Conservation (phyloP, 176 grass and related monocot species). For the Tillandsia fasciculata region DNA sequence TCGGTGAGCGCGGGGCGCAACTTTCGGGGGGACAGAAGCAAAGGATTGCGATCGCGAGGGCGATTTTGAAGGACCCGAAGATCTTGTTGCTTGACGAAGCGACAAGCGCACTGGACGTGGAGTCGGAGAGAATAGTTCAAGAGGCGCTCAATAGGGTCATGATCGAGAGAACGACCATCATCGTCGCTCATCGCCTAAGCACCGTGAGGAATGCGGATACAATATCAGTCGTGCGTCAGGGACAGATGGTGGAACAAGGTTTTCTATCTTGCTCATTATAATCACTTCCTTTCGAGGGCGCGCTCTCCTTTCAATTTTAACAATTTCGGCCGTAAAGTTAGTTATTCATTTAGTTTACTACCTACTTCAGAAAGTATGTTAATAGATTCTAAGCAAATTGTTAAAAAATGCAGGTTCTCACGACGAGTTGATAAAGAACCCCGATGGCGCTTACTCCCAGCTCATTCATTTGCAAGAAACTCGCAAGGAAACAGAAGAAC, state of each 20-base stretch:
- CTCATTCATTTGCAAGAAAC: constrained; percentile 53
- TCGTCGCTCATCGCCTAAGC: constrained; percentile 76
- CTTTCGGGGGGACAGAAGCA: constrained; percentile 88
- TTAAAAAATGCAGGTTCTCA: constrained; percentile 36
- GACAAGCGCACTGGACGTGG: constrained; percentile 81
- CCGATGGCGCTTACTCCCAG: constrained; percentile 68
- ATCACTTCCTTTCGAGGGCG: neutral
- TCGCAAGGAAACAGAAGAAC: constrained; percentile 25
- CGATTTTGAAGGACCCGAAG: constrained; percentile 68
- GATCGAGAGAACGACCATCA: constrained; percentile 64
- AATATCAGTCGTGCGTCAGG: constrained; percentile 70
- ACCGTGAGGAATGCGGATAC: constrained; percentile 73
- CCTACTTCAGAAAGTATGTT: too few relatives aligned
- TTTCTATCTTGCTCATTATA: neutral
- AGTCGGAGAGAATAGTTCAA: constrained; percentile 74
- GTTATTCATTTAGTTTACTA: neutral
- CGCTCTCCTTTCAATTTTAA: neutral
- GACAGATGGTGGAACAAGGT: constrained; percentile 92
- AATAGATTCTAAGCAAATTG: neutral
- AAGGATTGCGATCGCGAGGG: constrained; percentile 80
- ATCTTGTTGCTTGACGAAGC: constrained; percentile 87
- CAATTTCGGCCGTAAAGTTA: neutral
- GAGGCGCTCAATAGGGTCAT: constrained; percentile 81
- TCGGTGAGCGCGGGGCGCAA: constrained; percentile 71
- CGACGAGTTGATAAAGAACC: constrained; percentile 49